phyloP scores from a whole-genome alignment of 352 stramenopile species.

The Phytophthora litchii region DNA sequence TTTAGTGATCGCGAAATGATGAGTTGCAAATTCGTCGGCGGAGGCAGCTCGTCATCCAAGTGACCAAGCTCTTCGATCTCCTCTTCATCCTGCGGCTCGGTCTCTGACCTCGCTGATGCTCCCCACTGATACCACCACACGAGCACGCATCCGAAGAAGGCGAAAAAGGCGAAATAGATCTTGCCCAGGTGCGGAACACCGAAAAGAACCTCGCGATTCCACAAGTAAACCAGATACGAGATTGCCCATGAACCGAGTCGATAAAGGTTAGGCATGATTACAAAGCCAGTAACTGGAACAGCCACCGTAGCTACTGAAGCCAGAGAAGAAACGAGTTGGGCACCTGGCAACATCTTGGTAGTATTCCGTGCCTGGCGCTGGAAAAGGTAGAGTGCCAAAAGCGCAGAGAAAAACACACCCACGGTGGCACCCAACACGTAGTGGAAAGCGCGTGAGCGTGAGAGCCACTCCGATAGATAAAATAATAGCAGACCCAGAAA shows the following conservation, averaged over 20 bases:
- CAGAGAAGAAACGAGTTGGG: conserved; percentile 69
- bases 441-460: conserved; percentile 79
- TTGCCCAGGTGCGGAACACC: conserved; percentile 84
- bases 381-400: conserved; percentile 82
- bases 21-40: conserved; percentile 70
- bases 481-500: conserved; percentile 71
- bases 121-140: conserved; percentile 91
- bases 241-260: conserved; percentile 60
- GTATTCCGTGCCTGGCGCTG: conserved; percentile 75
- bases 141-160: conserved; percentile 65
- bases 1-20: conserved; percentile 65
- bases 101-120: conserved; percentile 49
- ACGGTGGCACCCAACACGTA: conserved; percentile 71
- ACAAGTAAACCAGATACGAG: conserved; percentile 69
- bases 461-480: conserved; percentile 68
- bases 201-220: conserved; percentile 71
- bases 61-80: conserved; percentile 74
- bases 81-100: conserved; percentile 57
- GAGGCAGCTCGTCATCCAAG: conserved; percentile 62
- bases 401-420: conserved; percentile 77
- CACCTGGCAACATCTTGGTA: conserved; percentile 73
- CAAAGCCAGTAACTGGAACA: conserved; percentile 76
- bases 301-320: conserved; percentile 72
- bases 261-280: conserved; percentile 81
- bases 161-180: conserved; percentile 87